Evolutionary conservation across 2,329 filamentous ascomycete species (phyloP).

Genomic region (Monosporascus sp.): DNA sequence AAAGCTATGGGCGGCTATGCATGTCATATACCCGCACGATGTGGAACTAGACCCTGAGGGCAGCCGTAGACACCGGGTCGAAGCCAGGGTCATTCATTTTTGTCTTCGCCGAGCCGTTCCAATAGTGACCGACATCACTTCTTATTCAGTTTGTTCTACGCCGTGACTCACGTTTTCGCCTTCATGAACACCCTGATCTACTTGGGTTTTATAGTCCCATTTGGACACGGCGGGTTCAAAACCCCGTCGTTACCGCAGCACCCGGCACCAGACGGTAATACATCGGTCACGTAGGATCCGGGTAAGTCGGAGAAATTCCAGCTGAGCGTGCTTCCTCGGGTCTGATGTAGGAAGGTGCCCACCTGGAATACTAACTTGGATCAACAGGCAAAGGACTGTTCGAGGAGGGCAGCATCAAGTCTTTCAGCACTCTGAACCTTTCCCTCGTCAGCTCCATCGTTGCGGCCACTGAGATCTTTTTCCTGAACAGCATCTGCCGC

Average conservation of each 20-base stretch:
- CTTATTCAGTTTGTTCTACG: slow-evolving; percentile 48
- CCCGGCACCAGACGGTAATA: slow-evolving; percentile 6
- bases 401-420: slow-evolving; percentile 41
- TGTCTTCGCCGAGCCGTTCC: slow-evolving; percentile 40
- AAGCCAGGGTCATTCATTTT: slow-evolving; percentile 32
- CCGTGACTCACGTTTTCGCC: slow-evolving; percentile 37
- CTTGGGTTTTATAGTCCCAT: slow-evolving; percentile 36
- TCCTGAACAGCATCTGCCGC: slow-evolving; percentile 50
- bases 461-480: slow-evolving; percentile 40
- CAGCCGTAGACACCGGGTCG: slow-evolving; percentile 25
- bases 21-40: slow-evolving; percentile 41
- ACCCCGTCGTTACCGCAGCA: slow-evolving; percentile 16
- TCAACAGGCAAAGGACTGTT: slow-evolving; percentile 41
- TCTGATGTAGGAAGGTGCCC: neutral
- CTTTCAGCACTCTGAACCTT: slow-evolving; percentile 42
- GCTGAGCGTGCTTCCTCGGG: neutral
- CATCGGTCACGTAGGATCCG: slow-evolving; percentile 19
- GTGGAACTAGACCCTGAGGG: slow-evolving; percentile 27
- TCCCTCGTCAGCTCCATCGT: slow-evolving; percentile 38
- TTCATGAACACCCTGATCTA: slow-evolving; percentile 48
- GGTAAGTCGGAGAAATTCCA: slow-evolving; percentile 12
- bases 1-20: slow-evolving; percentile 48
- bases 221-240: slow-evolving; percentile 31
- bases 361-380: slow-evolving; percentile 2
- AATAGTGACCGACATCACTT: slow-evolving; percentile 36